A percentile compares a stretch with the other conserved stretches of the same genome.
These are phyloP conservation scores for Malus hybrid DNA, from an alignment of 331 rosid species.

Conservation along the genomic window DNA sequence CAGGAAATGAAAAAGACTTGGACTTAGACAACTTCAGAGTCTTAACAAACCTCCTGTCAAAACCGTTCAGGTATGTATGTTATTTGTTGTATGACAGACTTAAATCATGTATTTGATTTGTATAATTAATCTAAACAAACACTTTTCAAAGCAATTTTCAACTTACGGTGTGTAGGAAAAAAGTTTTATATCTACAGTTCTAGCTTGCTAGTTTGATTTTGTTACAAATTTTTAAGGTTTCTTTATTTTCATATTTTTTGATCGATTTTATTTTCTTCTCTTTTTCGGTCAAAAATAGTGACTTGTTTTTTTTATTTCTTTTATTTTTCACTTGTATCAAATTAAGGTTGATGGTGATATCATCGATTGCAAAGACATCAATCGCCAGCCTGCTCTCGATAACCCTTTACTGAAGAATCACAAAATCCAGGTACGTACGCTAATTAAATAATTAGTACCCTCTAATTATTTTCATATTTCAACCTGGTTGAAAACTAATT, in stretches of 20 bases:
- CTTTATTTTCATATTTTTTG: too few relatives aligned
- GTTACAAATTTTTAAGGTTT: too few relatives aligned
- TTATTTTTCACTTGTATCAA: neutral
- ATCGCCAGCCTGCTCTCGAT: slow-evolving; percentile 10
- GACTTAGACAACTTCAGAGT: neutral
- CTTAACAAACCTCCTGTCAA: neutral
- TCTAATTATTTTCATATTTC: neutral
- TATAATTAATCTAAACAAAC: too few relatives aligned
- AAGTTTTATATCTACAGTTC: neutral
- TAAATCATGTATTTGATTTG: neutral
- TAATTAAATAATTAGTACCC: neutral
- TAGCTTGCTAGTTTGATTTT: neutral
- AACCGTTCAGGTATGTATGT: neutral
- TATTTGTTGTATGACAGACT: neutral
- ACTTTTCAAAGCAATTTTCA: neutral
- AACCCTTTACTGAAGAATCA: slow-evolving; percentile 13
- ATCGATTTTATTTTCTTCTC: too few relatives aligned
- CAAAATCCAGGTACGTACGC: slow-evolving; percentile 12
- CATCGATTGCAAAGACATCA: slow-evolving; percentile 15
- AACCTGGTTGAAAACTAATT: neutral
- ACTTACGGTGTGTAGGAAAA: neutral
- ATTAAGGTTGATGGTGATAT: slow-evolving; percentile 1
- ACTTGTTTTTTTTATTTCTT: neutral
- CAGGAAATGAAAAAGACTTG: neutral
- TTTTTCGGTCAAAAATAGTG: neutral